These are phyloP conservation scores for Sporisorium sorghi DNA, from an alignment of 1,284 basidiomycete genomes.

Conservation along the genomic window DNA sequence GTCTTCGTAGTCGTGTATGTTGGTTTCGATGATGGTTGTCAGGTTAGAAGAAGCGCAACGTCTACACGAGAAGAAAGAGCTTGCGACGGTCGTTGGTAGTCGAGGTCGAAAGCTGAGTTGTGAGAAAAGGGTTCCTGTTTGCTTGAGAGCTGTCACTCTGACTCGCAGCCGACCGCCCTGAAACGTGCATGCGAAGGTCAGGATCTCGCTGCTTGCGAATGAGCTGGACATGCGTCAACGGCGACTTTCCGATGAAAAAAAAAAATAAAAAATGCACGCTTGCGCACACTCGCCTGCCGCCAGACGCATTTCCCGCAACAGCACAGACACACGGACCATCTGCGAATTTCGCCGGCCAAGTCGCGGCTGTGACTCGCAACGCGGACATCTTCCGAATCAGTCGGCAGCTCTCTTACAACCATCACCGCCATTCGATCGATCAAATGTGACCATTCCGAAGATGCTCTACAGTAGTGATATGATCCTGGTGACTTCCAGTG, in stretches of 20 bases:
- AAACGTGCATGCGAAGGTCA: slow-evolving; percentile 4
- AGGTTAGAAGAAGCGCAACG: background rate
- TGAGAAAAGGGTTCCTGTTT: background rate
- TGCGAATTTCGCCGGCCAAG: background rate
- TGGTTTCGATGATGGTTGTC: background rate
- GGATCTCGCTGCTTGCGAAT: background rate
- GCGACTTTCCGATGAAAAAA: slow-evolving; percentile 14
- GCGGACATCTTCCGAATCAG: background rate
- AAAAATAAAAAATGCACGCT: slow-evolving; percentile 7
- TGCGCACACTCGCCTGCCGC: slow-evolving; percentile 7
- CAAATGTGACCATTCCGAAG: background rate
- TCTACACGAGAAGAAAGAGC: too few relatives aligned
- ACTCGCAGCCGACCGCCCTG: too few relatives aligned
- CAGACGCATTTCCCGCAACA: slow-evolving; percentile 9
- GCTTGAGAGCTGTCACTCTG: too few relatives aligned
- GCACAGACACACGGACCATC: slow-evolving; percentile 23
- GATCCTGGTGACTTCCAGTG: background rate
- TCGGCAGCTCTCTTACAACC: background rate
- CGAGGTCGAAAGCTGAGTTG: background rate
- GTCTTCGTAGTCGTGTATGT: background rate
- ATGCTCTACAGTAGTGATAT: background rate
- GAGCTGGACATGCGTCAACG: slow-evolving; percentile 10
- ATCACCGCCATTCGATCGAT: background rate
- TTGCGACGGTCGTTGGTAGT: background rate
- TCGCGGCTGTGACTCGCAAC: background rate